Evolutionary conservation across 352 stramenopile species (phyloP), one percentile per base, ranked within the genome.

Genomic region (Globisporangium nagaii): DNA sequence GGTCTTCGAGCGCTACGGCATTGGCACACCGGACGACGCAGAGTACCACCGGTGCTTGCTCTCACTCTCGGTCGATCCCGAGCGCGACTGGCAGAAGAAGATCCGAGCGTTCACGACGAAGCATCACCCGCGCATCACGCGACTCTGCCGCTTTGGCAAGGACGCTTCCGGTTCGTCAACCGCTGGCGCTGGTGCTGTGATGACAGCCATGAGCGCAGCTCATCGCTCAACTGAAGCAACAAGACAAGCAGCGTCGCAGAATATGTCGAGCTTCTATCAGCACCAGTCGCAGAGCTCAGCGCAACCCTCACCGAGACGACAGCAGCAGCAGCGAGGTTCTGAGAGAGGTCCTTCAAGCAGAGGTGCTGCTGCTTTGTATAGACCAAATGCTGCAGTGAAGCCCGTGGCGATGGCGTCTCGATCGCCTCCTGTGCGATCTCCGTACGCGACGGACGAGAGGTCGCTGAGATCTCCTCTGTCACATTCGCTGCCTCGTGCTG

Each of bases 71-170:
- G 66, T 84, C 27, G 65, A 87, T 35, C 70, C 74, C 0, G 72
- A 86, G 13, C 58, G 30, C 53, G 65, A 89, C 60, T 89, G 79
- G 79, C 62, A 59, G 27, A 73, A 52, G 32, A 87, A 87, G 60
- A 70, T 89, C 53, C 50, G 55, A 12, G 52, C 30, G 13, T 80
- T 89, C 12, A 49, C 64, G 3, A 17, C 71, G 0, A 43, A 35
- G 0, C 17, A 27, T 9, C 61, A 60, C 48, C 61, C 48, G 3
- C 60, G 52, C 5, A 52, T 67, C 11, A 54, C 68, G 30, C 30
- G 59, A 0, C 46, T 70, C 46, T 60, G 60, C 37, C 42, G 25
- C 9, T 43, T 17, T 53, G 32, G 42, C 24, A 35, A 20, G 5
- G 42, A 48, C 9, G 13, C 42, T 2, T 28, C 15, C 15, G 25